Percentiles rank a stretch among this genome's conserved stretches.
phyloP scores from a whole-genome alignment of 2,329 filamentous ascomycete genomes.

The Aspergillus aculeatus region DNA sequence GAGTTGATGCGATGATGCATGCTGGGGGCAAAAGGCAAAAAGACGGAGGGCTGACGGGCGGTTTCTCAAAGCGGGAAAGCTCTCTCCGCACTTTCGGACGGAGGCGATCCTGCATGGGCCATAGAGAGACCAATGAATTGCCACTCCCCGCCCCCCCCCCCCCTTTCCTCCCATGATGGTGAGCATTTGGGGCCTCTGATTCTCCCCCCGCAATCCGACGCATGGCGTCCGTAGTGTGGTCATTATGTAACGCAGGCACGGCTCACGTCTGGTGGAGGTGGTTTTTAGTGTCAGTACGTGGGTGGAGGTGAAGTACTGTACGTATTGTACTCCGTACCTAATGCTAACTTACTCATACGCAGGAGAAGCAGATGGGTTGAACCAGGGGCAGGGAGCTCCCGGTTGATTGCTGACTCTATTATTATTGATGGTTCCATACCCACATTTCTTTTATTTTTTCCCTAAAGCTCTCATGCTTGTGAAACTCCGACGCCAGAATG shows the following conservation, averaged over 20 bases:
- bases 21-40: background rate
- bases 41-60: constrained; percentile 4
- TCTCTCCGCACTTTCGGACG: constrained; percentile 22
- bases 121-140: constrained; percentile 6
- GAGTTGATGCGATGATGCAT: background rate
- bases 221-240: constrained; percentile 1
- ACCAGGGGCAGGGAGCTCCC: background rate
- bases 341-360: background rate
- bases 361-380: background rate
- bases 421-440: background rate
- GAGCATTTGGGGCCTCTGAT: background rate
- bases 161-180: background rate
- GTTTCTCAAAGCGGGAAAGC: constrained; percentile 15
- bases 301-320: background rate
- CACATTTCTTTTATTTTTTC: background rate
- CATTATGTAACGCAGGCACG: background rate
- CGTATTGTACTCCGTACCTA: background rate
- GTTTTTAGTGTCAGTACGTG: too few relatives aligned
- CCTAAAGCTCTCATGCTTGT: background rate
- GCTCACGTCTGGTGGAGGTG: background rate
- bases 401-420: background rate
- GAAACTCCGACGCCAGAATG: constrained; percentile 20
- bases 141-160: background rate
- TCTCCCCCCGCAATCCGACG: constrained; percentile 10
- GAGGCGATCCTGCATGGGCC: constrained; percentile 19